phyloP scores from a whole-genome alignment of 768 basidiomycete genomes.

The Boletus rubropictus region DNA sequence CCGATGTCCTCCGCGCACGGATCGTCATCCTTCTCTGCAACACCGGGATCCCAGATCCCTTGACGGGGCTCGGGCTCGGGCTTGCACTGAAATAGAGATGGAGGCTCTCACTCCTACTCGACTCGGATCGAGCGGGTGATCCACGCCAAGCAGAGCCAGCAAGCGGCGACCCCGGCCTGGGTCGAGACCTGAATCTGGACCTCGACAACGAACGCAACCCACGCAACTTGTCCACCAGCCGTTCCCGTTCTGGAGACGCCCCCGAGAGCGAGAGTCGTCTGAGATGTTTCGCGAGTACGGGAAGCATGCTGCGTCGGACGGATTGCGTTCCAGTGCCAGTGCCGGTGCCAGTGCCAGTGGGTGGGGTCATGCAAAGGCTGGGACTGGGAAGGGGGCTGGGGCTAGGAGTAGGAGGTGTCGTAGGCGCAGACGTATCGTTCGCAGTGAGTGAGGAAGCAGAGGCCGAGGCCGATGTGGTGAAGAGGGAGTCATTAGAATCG shows the following conservation, averaged over 20 bases:
- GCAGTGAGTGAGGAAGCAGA: conserved; percentile 19
- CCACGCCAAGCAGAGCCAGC: conserved; percentile 7
- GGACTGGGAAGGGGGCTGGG: conserved; percentile 1
- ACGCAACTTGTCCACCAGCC: conserved; percentile 21
- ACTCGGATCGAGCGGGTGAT: conserved; percentile 18
- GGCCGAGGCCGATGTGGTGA: conserved; percentile 19
- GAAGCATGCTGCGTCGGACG: conserved; percentile 27
- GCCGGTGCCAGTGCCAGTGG: background rate
- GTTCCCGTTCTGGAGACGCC: conserved; percentile 20
- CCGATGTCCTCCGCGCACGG: conserved; percentile 17
- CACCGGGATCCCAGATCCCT: conserved; percentile 26
- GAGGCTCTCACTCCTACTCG: conserved; percentile 11
- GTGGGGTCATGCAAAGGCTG: background rate
- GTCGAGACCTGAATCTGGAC: conserved; percentile 1
- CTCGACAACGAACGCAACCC: conserved; percentile 17
- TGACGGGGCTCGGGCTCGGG: conserved; percentile 19
- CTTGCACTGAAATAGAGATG: background rate
- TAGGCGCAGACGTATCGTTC: conserved; percentile 19
- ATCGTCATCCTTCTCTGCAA: conserved; percentile 27
- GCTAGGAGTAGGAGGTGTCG: conserved; percentile 26
- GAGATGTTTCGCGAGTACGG: conserved; percentile 24
- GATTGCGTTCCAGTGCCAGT: conserved; percentile 1
- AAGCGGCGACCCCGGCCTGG: conserved; percentile 5
- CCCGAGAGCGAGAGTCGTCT: conserved; percentile 19
- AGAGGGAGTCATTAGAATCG: conserved; percentile 29